A percentile compares a stretch with the other conserved stretches of the same genome.
These are phyloP conservation scores for Calendula officinalis DNA, from an alignment of 129 eudicot species.

Conservation along the genomic window DNA sequence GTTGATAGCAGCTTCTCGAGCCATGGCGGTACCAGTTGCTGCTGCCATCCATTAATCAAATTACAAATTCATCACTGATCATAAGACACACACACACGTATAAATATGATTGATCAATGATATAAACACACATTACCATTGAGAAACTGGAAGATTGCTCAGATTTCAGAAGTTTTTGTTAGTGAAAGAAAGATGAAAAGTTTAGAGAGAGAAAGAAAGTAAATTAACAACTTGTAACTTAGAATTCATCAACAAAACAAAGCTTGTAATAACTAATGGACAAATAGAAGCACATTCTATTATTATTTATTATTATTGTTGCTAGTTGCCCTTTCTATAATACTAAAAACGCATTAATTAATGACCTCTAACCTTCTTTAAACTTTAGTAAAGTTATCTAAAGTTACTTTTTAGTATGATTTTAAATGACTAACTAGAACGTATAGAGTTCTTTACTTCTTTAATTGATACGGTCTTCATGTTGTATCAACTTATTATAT, in stretches of 20 bases:
- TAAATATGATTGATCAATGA: neutral
- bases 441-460: no score
- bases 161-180: constrained; percentile 24
- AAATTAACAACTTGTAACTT: constrained; percentile 73
- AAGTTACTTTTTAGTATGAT: no score
- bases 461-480: no score
- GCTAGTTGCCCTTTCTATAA: neutral
- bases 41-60: constrained; percentile 22
- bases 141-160: constrained; percentile 20
- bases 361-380: neutral
- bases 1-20: constrained; percentile 62
- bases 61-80: constrained; percentile 15
- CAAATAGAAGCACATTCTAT: neutral
- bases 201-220: constrained; percentile 29
- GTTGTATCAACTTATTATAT: no score
- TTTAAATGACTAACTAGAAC: no score
- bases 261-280: constrained; percentile 29
- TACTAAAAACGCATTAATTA: neutral
- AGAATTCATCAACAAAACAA: constrained; percentile 63
- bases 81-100: constrained; percentile 9
- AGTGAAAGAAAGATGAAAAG: constrained; percentile 37
- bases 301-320: neutral
- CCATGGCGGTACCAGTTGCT: constrained; percentile 72
- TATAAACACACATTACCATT: constrained; percentile 28
- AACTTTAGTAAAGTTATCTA: neutral